Percentiles rank a stretch among this genome's conserved stretches.
Evolutionary conservation across 2,329 filamentous ascomycete genomes (phyloP).

Genomic region (Periconia sp.): DNA sequence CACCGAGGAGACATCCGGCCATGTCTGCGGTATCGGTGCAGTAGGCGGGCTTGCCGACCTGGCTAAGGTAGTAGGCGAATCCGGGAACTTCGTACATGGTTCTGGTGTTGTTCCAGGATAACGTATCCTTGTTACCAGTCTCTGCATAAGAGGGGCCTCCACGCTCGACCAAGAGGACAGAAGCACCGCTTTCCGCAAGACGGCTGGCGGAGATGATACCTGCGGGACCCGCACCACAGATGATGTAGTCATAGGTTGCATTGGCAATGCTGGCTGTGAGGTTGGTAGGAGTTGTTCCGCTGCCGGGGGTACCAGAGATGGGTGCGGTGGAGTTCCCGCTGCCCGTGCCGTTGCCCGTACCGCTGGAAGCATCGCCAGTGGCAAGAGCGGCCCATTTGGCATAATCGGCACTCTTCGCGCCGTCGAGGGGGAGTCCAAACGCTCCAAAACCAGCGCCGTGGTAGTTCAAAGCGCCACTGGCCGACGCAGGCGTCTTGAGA

Average conservation of each 20-base stretch:
- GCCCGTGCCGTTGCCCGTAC: conserved; percentile 3
- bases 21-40: conserved; percentile 71
- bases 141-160: conserved; percentile 40
- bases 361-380: conserved; percentile 14
- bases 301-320: not conserved
- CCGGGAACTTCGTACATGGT: conserved; percentile 44
- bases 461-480: conserved; percentile 27
- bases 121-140: conserved; percentile 29
- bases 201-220: conserved; percentile 61
- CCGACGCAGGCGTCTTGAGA: conserved; percentile 25
- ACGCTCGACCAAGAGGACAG: conserved; percentile 59
- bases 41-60: conserved; percentile 29
- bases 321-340: conserved; percentile 31
- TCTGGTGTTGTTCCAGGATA: conserved; percentile 38
- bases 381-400: conserved; percentile 39
- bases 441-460: conserved; percentile 37
- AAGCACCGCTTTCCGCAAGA: conserved; percentile 64
- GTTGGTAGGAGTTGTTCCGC: conserved; percentile 17
- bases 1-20: conserved; percentile 70
- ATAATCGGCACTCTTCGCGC: conserved; percentile 35
- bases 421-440: conserved; percentile 31
- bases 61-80: conserved; percentile 36
- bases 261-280: conserved; percentile 39
- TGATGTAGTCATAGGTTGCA: conserved; percentile 61
- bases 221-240: conserved; percentile 62